phyloP scores from a whole-genome alignment of 139 green algal genomes.

The Yamagishiella unicocca region DNA sequence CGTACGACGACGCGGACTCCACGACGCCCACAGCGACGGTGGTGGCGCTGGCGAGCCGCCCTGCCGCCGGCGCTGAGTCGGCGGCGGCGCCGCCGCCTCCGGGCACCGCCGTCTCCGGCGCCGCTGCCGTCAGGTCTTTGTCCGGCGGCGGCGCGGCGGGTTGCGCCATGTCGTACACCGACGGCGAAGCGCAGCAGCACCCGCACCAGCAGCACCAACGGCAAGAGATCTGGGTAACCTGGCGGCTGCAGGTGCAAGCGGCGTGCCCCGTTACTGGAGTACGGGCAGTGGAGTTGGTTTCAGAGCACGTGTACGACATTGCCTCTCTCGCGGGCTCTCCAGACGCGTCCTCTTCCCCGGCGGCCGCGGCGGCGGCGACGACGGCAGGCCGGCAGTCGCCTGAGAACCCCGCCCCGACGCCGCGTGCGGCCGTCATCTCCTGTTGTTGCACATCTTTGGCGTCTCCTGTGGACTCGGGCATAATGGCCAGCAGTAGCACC shows the following conservation, averaged over 20 bases:
- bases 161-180: background rate
- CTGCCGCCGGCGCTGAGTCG: background rate
- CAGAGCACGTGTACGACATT: background rate
- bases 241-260: background rate
- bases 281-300: background rate
- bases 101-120: background rate
- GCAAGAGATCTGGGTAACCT: slow-evolving; percentile 27
- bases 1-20: background rate
- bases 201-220: background rate
- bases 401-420: background rate
- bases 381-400: background rate
- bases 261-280: background rate
- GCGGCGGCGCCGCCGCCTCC: background rate
- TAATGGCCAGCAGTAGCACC: background rate
- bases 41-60: slow-evolving; percentile 11
- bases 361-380: background rate
- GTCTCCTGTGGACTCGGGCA: background rate
- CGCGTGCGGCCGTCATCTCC: background rate
- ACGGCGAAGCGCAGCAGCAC: background rate
- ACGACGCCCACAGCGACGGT: background rate
- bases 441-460: slow-evolving; percentile 28
- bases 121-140: background rate
- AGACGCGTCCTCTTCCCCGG: too few species aligned
- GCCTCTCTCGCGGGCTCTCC: background rate
- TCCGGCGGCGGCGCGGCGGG: background rate